These are phyloP conservation scores for Erysimum cheiranthoides DNA, from an alignment of 345 rosid species.

Conservation along the genomic window DNA sequence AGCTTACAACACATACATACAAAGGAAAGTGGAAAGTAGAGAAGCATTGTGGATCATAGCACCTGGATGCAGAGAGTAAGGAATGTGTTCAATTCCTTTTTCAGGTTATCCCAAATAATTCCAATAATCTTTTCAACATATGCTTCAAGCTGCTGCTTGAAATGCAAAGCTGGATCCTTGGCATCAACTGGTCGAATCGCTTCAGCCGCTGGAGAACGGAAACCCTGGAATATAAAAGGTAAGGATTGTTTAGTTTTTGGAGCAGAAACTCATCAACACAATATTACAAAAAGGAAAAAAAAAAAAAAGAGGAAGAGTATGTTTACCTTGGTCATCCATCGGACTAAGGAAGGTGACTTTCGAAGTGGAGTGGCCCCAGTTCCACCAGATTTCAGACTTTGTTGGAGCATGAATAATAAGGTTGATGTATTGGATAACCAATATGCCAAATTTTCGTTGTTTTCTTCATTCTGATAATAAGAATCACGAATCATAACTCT, in stretches of 20 bases:
- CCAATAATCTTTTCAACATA: slow-evolving; percentile 95
- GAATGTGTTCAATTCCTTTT: slow-evolving; percentile 76
- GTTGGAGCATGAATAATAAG: slow-evolving; percentile 87
- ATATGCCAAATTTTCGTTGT: slow-evolving; percentile 85
- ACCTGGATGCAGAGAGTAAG: slow-evolving; percentile 95
- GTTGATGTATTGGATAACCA: slow-evolving; percentile 93
- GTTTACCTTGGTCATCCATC: slow-evolving; percentile 90
- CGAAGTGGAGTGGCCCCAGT: slow-evolving; percentile 63
- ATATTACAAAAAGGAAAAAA: background rate
- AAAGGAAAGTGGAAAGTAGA: slow-evolving; percentile 19
- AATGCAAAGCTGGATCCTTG: slow-evolving; percentile 91
- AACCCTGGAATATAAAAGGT: slow-evolving; percentile 62
- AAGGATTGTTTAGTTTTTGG: slow-evolving; percentile 24
- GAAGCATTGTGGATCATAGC: slow-evolving; percentile 28
- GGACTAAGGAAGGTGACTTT: slow-evolving; percentile 82
- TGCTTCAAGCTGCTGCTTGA: slow-evolving; percentile 97
- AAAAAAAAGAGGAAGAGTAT: slow-evolving; percentile 5
- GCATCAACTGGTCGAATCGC: slow-evolving; percentile 94
- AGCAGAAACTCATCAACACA: background rate
- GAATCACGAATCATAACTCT: slow-evolving; percentile 19
- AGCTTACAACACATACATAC: slow-evolving; percentile 18
- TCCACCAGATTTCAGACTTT: slow-evolving; percentile 75
- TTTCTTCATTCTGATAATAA: slow-evolving; percentile 71
- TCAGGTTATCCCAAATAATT: slow-evolving; percentile 93
- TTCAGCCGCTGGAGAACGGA: slow-evolving; percentile 78